Base-by-base conservation (phyloP, 2,329 filamentous ascomycete genomes). In the Fusarium acutatum region DNA sequence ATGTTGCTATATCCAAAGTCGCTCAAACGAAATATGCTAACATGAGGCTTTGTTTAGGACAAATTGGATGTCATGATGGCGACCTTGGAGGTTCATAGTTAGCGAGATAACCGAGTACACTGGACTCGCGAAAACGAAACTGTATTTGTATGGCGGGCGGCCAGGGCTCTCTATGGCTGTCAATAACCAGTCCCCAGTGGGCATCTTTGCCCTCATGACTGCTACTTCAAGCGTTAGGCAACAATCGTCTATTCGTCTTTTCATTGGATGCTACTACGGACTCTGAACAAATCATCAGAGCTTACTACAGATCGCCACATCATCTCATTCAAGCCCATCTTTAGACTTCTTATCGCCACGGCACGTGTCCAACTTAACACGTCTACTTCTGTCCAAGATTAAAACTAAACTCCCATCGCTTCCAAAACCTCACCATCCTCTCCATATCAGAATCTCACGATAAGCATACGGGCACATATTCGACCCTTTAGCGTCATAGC, bases 251-350 rank as follows among this genome's bases (percentile, higher is more conserved):
- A 20, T 43, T 54, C 38, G 43, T 30, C 40, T 59, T 65, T 47
- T 69, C 14, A 69, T 69, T 69, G 67, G 67, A 65, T 53, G 35
- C 26, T 47, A 32, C 67, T 35, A 40, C 57, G 59, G 44, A 49
- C 68, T 62, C 49, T 30, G 34, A 58, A 43, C 40, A 53, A 68
- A 41, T 49, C 58, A 64, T 35, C 65, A 64, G 32, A 69, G 28
- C 65, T 60, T 18, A 41, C 26, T 47, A 20, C n/a, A 26, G 52
- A 38, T 64, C 64, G 69, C 69, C 69, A 72, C 70, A 49, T 72
- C 63, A 46, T 64, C 58, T 49, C 30, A 20, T 34, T 53, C 41
- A 32, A 56, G 49, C 34, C 35, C 28, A 67, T 49, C 66, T 57
- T 24, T 70, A 52, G 63, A 63, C 53, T 26, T 52, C 46, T 63